Base-by-base conservation (phyloP, 495 filamentous ascomycete genomes). In the Penicillium robsamsonii region DNA sequence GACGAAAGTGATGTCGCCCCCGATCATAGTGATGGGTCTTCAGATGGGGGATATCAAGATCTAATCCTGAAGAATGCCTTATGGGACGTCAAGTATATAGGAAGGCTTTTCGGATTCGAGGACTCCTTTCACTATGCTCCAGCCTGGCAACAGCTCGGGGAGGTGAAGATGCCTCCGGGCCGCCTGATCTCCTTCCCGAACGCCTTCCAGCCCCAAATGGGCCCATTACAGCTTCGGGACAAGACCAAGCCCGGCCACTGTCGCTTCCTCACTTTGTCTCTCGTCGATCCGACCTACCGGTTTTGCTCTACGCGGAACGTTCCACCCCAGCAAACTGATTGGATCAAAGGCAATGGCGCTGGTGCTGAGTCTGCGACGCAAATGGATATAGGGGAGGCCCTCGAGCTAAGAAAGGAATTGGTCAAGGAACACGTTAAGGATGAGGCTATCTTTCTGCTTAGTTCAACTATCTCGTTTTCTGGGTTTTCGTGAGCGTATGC, bases 261-360 rank as follows among this genome's bases (percentile, higher is more conserved):
- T 13, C 57, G 51, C 7, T 60, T 49, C 30, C 33, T 60, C 38
- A 50, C 46, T 37, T 12, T 60, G 31, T 60, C 51, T 31, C 57
- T 60, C 22, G 31, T 60, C 18, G 57, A 60, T 40, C 53, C 57
- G 7, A 48, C 38, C 41, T 60, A 50, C 38, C 57, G 57, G 4
- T 24, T 60, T 40, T 55, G 46, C 46, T 60, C 52, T 29, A 60
- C 57, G 10, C 31, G 57, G 24, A 60, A 59, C 20, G 57, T 59
- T 20, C 57, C 35, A n/a, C 57, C 57, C 22, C 51, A 55, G 46
- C 57, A 55, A 27, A 43, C 49, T 43, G 51, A 24, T 41, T 50
- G 41, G 57, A 42, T 13, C 25, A n/a, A 51, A 40, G n/a, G 35
- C 49, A 17, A 41, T n/a, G n/a, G n/a, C n/a, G n/a, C n/a, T 29